Evolutionary conservation across 2,329 filamentous ascomycete species (phyloP), one percentile per base, ranked within the genome.

Genomic region (Cladorrhinum sp.): DNA sequence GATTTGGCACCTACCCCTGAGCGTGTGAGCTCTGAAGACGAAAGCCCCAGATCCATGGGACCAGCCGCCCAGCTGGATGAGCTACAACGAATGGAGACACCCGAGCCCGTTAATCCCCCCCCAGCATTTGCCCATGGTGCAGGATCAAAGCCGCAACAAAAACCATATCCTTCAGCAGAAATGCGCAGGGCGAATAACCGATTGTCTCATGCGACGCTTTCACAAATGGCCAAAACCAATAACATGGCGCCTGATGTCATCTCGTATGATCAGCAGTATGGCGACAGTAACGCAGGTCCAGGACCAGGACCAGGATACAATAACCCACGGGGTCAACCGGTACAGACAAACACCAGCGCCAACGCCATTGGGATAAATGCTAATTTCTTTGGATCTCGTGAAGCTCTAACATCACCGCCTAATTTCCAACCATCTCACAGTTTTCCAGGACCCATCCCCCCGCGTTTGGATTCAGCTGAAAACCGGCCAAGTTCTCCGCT

Each of bases 171-270:
- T 60, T 88, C 91, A 27, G 85, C 89, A 13, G 91, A 95, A 70
- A 80, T 93, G 68, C 88, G 90, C 64, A 87, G 87, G 65, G 91
- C 90, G 55, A 95, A 92, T 67, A 92, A 89, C 67, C 88, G 92
- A 22, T 87, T 98, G 72, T 96, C 95, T 24, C 84, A 82, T 66
- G 87, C 86, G 1, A 98, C 93, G 0, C 79, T 97, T 50, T 83
- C 87, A 50, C 92, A 97, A 71, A 81, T 98, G 71, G 86, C 85
- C 29, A 89, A 88, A 66, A 89, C 89, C 50, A 85, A 84, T 57
- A 84, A 82, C 22, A 73, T 85, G 53, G 71, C 77, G 51, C 70
- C 71, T 8, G 71, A 75, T 45, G 70, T 69, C 55, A 68, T 69
- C 60, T 67, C 70, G 41, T 72, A 74, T 50, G 65, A 71, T 68